A percentile compares a stretch with the other conserved stretches of the same genome.
These are phyloP conservation scores for Tetradesmus obliquus DNA, from an alignment of 139 green algal genomes.

Conservation along the genomic window DNA sequence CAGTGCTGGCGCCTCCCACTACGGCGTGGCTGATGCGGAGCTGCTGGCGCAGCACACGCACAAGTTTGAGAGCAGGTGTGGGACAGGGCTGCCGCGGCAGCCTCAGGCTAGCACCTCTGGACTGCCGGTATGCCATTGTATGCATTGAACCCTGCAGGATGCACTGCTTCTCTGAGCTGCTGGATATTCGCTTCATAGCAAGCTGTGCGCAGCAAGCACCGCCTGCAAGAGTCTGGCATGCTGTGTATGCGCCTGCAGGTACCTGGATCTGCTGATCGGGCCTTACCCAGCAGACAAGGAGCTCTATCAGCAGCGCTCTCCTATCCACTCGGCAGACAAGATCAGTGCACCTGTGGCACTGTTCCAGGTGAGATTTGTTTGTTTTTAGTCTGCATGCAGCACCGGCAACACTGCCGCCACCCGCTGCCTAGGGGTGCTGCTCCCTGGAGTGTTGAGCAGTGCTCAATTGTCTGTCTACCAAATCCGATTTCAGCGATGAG, in stretches of 20 bases:
- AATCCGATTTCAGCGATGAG: too few relatives aligned
- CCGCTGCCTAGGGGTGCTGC: neutral
- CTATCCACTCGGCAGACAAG: constrained; percentile 71
- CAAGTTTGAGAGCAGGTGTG: constrained; percentile 74
- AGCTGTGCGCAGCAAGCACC: too few relatives aligned
- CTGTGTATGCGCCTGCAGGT: constrained; percentile 44
- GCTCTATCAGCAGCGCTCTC: constrained; percentile 75
- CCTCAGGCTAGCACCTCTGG: neutral
- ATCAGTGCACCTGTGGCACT: constrained; percentile 74
- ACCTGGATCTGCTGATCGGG: constrained; percentile 78
- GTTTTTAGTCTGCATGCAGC: neutral
- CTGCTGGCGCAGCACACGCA: constrained; percentile 79
- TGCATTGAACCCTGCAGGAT: too few relatives aligned
- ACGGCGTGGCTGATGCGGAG: constrained; percentile 76
- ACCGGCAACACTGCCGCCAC: neutral
- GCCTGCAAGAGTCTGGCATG: too few relatives aligned
- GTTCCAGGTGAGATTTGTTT: constrained; percentile 69
- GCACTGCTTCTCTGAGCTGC: too few relatives aligned
- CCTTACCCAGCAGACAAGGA: constrained; percentile 67
- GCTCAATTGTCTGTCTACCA: too few relatives aligned
- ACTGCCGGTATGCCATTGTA: neutral
- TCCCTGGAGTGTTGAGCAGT: too few relatives aligned
- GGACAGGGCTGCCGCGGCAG: neutral
- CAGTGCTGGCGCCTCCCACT: constrained; percentile 65
- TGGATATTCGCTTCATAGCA: too few relatives aligned